A percentile compares a stretch with the other conserved stretches of the same genome.
These are phyloP conservation scores for Hansenula sp. DNA, from an alignment of 1,139 yeast genomes.

Conservation along the genomic window DNA sequence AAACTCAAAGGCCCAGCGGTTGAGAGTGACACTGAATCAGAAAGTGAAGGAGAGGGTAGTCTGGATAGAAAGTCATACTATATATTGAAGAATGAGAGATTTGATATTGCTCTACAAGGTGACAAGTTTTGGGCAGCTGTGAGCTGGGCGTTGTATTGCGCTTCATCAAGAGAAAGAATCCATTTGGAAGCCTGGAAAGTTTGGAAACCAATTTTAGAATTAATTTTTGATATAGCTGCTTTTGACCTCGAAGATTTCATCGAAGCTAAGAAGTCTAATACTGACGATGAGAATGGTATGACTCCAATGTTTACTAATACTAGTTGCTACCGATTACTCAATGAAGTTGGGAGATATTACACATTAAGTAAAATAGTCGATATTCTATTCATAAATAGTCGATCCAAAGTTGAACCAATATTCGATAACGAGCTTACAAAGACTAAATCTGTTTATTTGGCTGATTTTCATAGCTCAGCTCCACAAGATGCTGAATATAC, in stretches of 20 bases:
- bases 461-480: background rate
- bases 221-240: constrained; percentile 14
- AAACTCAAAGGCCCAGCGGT: background rate
- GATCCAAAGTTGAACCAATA: constrained; percentile 4
- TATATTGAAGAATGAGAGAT: constrained; percentile 17
- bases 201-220: constrained; percentile 16
- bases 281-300: background rate
- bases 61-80: constrained; percentile 13
- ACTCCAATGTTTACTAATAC: constrained; percentile 5
- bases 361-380: constrained; percentile 23
- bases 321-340: constrained; percentile 7
- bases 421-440: constrained; percentile 13
- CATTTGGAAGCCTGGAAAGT: constrained; percentile 15
- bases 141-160: constrained; percentile 17
- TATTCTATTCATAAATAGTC: constrained; percentile 5
- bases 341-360: constrained; percentile 22
- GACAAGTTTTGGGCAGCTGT: constrained; percentile 17
- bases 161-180: constrained; percentile 4
- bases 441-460: constrained; percentile 12
- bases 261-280: background rate
- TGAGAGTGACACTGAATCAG: background rate
- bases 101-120: constrained; percentile 15
- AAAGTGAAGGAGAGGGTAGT: constrained; percentile 6
- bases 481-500: constrained; percentile 4
- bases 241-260: constrained; percentile 11